phyloP scores from a whole-genome alignment of 768 basidiomycete species.

The Psilocybe cyanescens region DNA sequence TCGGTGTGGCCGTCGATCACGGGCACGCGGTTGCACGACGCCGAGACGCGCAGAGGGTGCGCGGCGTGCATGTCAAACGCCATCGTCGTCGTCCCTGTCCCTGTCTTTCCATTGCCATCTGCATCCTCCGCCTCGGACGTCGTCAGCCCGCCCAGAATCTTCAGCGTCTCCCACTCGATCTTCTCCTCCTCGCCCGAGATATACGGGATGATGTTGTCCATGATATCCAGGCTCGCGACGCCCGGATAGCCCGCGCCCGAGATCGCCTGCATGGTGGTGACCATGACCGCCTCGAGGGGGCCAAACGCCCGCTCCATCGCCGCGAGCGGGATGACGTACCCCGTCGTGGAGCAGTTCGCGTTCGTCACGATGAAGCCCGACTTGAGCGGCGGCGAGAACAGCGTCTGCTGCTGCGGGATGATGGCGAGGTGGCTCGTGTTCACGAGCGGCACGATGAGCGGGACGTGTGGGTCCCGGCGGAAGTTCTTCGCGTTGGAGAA shows the following conservation, averaged over 20 bases:
- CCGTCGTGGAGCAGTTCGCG: slow-evolving; percentile 98
- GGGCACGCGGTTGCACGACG: slow-evolving; percentile 92
- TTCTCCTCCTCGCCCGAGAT: slow-evolving; percentile 97
- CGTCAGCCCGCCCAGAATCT: slow-evolving; percentile 87
- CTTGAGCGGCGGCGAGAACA: slow-evolving; percentile 67
- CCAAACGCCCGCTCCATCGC: slow-evolving; percentile 92
- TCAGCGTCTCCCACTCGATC: slow-evolving; percentile 98
- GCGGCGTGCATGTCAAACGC: slow-evolving; percentile 84
- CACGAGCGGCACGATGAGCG: slow-evolving; percentile 95
- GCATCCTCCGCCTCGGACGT: slow-evolving; percentile 42
- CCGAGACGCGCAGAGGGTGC: slow-evolving; percentile 88
- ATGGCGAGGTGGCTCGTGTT: slow-evolving; percentile 87
- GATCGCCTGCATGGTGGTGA: slow-evolving; percentile 98
- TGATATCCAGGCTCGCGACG: slow-evolving; percentile 83
- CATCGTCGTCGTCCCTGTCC: no score
- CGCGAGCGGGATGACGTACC: slow-evolving; percentile 86
- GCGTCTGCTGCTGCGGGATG: slow-evolving; percentile 77
- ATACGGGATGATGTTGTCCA: slow-evolving; percentile 96
- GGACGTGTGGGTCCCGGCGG: slow-evolving; percentile 89
- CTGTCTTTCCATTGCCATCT: no score
- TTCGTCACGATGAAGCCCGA: slow-evolving; percentile 97
- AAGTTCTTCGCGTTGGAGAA: slow-evolving; percentile 99
- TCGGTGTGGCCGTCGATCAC: slow-evolving; percentile 96
- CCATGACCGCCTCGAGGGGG: slow-evolving; percentile 87
- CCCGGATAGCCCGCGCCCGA: slow-evolving; percentile 99